A percentile compares a stretch with the other conserved stretches of the same genome.
These are phyloP conservation scores for Aethionema arabicum DNA, from an alignment of 345 rosid genomes.

Conservation along the genomic window DNA sequence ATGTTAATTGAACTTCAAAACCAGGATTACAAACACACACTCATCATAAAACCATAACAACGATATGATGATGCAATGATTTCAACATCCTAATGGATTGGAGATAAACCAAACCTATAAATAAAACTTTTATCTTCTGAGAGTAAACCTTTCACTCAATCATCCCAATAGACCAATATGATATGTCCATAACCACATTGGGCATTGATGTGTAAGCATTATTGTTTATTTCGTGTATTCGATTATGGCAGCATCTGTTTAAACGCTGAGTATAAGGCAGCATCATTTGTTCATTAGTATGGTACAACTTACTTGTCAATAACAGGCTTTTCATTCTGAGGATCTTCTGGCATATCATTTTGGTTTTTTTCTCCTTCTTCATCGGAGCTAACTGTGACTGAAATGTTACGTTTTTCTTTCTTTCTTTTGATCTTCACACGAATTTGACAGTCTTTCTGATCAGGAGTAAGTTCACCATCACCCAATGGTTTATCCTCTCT, in stretches of 20 bases:
- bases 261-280: slow-evolving; percentile 2
- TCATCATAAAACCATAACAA: slow-evolving; percentile 1
- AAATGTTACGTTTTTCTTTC: slow-evolving; percentile 17
- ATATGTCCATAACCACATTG: neutral
- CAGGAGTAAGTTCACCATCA: slow-evolving; percentile 1
- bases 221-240: neutral
- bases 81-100: neutral
- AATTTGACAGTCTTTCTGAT: slow-evolving; percentile 11
- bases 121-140: slow-evolving; percentile 6
- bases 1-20: neutral
- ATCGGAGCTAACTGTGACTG: slow-evolving; percentile 2
- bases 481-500: slow-evolving; percentile 23
- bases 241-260: neutral
- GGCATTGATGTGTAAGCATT: neutral
- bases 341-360: slow-evolving; percentile 12
- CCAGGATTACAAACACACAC: neutral
- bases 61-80: slow-evolving; percentile 5
- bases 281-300: neutral
- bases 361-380: slow-evolving; percentile 11
- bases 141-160: slow-evolving; percentile 1
- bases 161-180: neutral
- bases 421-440: slow-evolving; percentile 24
- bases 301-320: slow-evolving; percentile 29
- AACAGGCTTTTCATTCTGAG: slow-evolving; percentile 35
- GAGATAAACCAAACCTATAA: slow-evolving; percentile 7